A percentile compares a stretch with the other conserved stretches of the same genome.
Evolutionary conservation across 2,329 filamentous ascomycete genomes (phyloP).

Genomic region (Parafenestella ontariensis): DNA sequence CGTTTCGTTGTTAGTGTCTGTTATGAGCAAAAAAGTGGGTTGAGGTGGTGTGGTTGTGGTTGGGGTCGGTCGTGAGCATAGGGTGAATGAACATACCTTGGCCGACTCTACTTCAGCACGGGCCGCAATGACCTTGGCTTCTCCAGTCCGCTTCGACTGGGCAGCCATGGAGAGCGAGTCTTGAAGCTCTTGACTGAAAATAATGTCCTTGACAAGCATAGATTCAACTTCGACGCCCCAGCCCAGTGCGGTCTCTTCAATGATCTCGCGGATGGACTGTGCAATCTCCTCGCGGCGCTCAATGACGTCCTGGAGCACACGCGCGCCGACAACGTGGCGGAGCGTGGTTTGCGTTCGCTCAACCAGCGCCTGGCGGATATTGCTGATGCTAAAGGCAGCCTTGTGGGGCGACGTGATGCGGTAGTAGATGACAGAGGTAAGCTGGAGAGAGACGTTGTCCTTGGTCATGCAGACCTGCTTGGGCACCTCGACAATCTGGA

Average conservation of each 20-base stretch:
- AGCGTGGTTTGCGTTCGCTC: constrained; percentile 98
- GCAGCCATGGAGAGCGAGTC: constrained; percentile 98
- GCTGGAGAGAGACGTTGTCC: constrained; percentile 92
- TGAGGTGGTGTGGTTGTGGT: neutral
- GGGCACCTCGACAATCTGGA: constrained; percentile 96
- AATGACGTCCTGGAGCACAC: constrained; percentile 96
- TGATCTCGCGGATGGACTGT: constrained; percentile 93
- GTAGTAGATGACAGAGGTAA: constrained; percentile 99
- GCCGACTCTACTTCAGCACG: constrained; percentile 95
- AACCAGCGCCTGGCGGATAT: constrained; percentile 93
- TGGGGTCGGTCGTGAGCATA: neutral
- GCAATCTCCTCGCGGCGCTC: constrained; percentile 98
- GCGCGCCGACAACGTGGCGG: constrained; percentile 93
- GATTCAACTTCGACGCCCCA: constrained; percentile 98
- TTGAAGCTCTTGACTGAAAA: constrained; percentile 94
- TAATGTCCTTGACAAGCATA: constrained; percentile 99
- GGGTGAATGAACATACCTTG: constrained; percentile 57
- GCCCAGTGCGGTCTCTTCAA: constrained; percentile 89
- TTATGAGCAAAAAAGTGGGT: constrained; percentile 13
- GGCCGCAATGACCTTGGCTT: constrained; percentile 97
- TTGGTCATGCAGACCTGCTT: constrained; percentile 99
- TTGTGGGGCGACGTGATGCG: constrained; percentile 96
- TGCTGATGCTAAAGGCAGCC: constrained; percentile 93
- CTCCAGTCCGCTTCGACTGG: constrained; percentile 97
- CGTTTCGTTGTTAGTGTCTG: neutral